Evolutionary conservation across 1,139 yeast genomes (phyloP), one percentile per base, ranked within the genome.

Genomic region (Candida sp.): DNA sequence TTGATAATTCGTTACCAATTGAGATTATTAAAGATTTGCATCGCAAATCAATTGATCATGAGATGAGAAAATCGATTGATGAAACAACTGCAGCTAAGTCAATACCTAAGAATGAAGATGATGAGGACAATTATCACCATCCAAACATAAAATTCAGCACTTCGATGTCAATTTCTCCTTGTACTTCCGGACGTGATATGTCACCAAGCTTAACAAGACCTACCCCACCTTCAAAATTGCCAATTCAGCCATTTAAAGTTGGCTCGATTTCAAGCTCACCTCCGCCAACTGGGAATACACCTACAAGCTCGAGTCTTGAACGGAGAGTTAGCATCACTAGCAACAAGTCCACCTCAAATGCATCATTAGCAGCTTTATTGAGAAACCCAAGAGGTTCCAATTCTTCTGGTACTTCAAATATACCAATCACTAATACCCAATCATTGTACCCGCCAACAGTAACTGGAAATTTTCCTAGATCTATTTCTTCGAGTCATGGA

Each of bases 241-340:
- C 63, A 9, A 68, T 80, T 12, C 84, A 80, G 48, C 81, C 85
- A 2, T 82, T 82, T 56, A 80, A 77, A 50, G 79, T 78, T 1
- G 87, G 87, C 0, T 79, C 87, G 0, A 73, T 81, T 15, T 75
- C 81, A 22, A 72, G 68, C 43, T 69, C 80, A 21, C 77, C 76
- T 21, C 81, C 75, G 19, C 63, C 60, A 8, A 51, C 54, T 5
- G 51, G 59, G 9, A 50, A 53, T 32, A 69, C 6, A 39, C 53
- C 25, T 53, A 61, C 47, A 41, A 38, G 54, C 5, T 56, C 66
- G 2, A 64, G 73, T 4, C 58, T 70, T 45, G 79, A 74, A 48
- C 57, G 79, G 40, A 55, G 72, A 34, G 60, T 74, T 9, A 68
- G 75, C 19, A 70, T 73, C 40, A 73, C 78, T 21, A 71, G 77